Conservation (phyloP, 2,329 filamentous ascomycete genomes). For the Claviceps cyperi region DNA sequence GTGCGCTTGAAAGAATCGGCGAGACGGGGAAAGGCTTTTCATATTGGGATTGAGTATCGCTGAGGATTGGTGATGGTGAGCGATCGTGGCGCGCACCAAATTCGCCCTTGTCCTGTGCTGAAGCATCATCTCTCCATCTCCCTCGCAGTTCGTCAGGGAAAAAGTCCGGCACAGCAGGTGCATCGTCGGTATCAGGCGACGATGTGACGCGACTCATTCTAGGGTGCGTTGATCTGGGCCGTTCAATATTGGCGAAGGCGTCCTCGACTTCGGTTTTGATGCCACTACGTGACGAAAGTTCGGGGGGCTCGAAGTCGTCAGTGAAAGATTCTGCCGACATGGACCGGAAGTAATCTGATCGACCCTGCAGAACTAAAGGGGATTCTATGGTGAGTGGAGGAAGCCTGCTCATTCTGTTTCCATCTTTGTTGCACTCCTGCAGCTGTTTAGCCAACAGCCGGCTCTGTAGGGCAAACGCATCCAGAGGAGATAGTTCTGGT, state of each 20-base stretch:
- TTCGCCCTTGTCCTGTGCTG: constrained; percentile 23
- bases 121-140: constrained; percentile 22
- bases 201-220: constrained; percentile 51
- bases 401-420: constrained; percentile 69
- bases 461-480: constrained; percentile 88
- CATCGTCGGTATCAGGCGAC: constrained; percentile 25
- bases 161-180: constrained; percentile 31
- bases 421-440: constrained; percentile 60
- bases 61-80: constrained; percentile 40
- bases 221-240: constrained; percentile 62
- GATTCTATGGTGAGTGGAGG: constrained; percentile 72
- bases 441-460: constrained; percentile 76
- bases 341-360: constrained; percentile 70
- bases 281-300: constrained; percentile 22
- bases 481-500: constrained; percentile 81
- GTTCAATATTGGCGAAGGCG: constrained; percentile 31
- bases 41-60: constrained; percentile 17
- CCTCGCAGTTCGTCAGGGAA: constrained; percentile 26
- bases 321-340: constrained; percentile 48
- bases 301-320: constrained; percentile 22
- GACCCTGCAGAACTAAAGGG: constrained; percentile 58
- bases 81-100: constrained; percentile 40
- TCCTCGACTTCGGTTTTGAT: constrained; percentile 44
- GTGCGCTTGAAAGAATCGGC: constrained; percentile 19
- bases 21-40: constrained; percentile 16